phyloP scores from a whole-genome alignment of 495 filamentous ascomycete genomes.

The Viridothelium virens region DNA sequence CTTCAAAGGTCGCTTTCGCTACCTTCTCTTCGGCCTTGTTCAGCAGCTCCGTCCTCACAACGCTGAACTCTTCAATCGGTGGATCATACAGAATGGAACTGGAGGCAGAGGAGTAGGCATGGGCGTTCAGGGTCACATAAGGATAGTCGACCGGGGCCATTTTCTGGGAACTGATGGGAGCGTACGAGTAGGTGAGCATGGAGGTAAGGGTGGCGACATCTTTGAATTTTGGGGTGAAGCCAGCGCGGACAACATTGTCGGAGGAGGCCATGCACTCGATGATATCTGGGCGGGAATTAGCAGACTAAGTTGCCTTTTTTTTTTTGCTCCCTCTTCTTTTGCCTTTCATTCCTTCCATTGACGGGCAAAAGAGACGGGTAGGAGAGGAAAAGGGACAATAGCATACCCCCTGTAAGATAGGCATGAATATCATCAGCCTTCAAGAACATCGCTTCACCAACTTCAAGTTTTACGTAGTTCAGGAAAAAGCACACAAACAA shows the following conservation, averaged over 20 bases:
- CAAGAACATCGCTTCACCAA: constrained; percentile 93
- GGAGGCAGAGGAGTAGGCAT: constrained; percentile 68
- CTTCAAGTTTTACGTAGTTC: constrained; percentile 69
- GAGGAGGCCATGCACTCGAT: constrained; percentile 98
- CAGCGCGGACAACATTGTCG: constrained; percentile 95
- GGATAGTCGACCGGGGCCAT: constrained; percentile 77
- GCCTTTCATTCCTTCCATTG: no score
- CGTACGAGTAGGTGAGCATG: constrained; percentile 92
- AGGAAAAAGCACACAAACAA: constrained; percentile 74
- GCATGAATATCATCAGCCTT: constrained; percentile 96
- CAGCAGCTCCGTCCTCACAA: constrained; percentile 70
- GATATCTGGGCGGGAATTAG: constrained; percentile 51
- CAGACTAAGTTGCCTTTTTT: background rate
- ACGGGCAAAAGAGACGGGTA: no score
- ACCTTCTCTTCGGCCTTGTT: constrained; percentile 39
- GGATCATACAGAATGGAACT: constrained; percentile 74
- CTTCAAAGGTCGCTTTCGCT: constrained; percentile 78
- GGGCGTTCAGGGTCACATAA: constrained; percentile 67
- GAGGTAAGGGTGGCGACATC: constrained; percentile 82
- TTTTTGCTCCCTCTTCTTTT: no score
- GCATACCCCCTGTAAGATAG: constrained; percentile 67
- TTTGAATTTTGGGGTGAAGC: constrained; percentile 97
- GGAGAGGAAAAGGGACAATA: background rate
- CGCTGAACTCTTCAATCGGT: constrained; percentile 93
- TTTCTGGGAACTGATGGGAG: constrained; percentile 89